Percentiles rank a stretch among this genome's conserved stretches.
phyloP scores from a whole-genome alignment of 805 yeast genomes.

The Starmerella vaccinii region DNA sequence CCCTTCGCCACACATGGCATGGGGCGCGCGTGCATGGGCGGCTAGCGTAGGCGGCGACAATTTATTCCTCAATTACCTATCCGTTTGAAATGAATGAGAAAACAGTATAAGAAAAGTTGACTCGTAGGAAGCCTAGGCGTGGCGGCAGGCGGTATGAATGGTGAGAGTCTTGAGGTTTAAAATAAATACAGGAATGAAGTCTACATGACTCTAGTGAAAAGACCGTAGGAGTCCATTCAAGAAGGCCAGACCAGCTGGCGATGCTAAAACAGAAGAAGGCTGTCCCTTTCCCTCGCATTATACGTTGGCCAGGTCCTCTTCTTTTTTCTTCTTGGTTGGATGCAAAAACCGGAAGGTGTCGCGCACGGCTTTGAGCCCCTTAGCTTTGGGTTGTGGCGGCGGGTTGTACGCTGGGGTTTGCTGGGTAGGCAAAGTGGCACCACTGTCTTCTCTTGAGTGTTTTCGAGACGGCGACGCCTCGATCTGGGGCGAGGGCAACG shows the following conservation, averaged over 20 bases:
- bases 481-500: not conserved
- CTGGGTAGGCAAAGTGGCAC: not conserved
- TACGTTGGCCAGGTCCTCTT: not conserved
- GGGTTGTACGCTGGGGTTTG: not conserved
- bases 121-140: no score
- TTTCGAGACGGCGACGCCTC: slow-evolving; percentile 4
- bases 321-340: slow-evolving; percentile 17
- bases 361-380: slow-evolving; percentile 20
- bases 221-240: not conserved
- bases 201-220: no score
- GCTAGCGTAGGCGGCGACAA: no score
- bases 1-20: no score
- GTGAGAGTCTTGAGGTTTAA: no score
- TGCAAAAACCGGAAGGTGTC: slow-evolving; percentile 20
- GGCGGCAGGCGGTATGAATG: no score
- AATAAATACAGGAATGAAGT: not conserved
- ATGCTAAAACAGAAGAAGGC: not conserved
- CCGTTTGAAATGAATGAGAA: no score
- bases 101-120: no score
- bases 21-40: no score
- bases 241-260: slow-evolving; percentile 14
- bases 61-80: no score
- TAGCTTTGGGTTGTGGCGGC: not conserved
- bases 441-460: slow-evolving; percentile 13
- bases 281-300: no score